phyloP scores from a whole-genome alignment of 139 green algal genomes.

The Pleodorina starrii region DNA sequence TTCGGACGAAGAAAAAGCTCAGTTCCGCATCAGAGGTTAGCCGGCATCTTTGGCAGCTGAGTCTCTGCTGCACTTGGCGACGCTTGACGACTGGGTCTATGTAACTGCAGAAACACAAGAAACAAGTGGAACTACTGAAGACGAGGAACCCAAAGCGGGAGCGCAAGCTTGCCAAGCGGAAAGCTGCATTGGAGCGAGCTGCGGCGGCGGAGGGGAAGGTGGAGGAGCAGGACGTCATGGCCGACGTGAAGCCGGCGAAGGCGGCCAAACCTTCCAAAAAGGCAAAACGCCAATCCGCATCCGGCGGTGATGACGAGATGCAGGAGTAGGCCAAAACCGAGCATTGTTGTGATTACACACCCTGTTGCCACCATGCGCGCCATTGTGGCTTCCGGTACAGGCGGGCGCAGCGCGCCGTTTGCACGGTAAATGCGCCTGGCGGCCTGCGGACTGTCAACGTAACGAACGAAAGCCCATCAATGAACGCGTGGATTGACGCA shows the following conservation, averaged over 20 bases:
- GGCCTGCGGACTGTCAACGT: no score
- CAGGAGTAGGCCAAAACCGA: conserved; percentile 20
- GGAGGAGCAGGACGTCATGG: background rate
- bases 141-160: conserved; percentile 30
- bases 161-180: conserved; percentile 25
- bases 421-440: no score
- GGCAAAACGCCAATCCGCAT: background rate
- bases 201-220: background rate
- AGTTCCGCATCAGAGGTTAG: conserved; percentile 38
- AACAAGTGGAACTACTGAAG: background rate
- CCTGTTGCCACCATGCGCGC: no score
- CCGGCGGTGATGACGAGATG: conserved; percentile 20
- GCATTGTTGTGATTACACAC: no score
- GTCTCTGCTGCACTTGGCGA: background rate
- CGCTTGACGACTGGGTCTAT: no score
- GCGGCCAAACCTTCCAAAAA: background rate
- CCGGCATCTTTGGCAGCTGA: background rate
- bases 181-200: conserved; percentile 14
- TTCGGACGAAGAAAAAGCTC: conserved; percentile 52
- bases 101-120: conserved; percentile 39
- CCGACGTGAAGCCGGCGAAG: background rate
- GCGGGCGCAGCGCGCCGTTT: no score
- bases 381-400: no score
- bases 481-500: no score
- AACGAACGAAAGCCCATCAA: no score